These are phyloP conservation scores for Inga oerstediana DNA, from an alignment of 306 rosid genomes.

Conservation along the genomic window DNA sequence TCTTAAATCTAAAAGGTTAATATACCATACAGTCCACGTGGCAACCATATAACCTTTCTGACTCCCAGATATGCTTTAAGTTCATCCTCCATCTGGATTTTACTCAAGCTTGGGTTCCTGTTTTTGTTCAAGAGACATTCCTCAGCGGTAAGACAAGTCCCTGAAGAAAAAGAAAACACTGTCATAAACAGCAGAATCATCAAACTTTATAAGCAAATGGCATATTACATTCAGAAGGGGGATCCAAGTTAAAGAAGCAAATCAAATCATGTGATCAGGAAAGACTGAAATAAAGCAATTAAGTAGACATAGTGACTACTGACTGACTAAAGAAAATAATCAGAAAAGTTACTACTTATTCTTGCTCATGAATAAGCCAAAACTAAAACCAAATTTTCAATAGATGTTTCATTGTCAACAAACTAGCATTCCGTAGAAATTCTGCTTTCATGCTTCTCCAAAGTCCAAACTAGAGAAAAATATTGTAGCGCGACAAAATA, in stretches of 20 bases:
- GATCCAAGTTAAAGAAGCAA: constrained; percentile 7
- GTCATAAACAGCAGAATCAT: constrained; percentile 25
- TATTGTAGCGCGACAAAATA: not conserved
- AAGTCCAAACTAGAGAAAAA: not conserved
- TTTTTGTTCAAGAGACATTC: constrained; percentile 93
- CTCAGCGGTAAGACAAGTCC: constrained; percentile 95
- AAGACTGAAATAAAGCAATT: not conserved
- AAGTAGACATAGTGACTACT: not conserved
- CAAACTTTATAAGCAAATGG: constrained; percentile 14
- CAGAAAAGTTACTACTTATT: constrained; percentile 9
- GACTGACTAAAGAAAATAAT: constrained; percentile 21
- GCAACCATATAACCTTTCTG: constrained; percentile 85
- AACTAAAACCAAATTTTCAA: constrained; percentile 16
- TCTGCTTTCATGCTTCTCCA: constrained; percentile 2
- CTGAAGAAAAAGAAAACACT: constrained; percentile 44
- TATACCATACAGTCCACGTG: constrained; percentile 84
- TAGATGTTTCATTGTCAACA: constrained; percentile 3
- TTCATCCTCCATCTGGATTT: constrained; percentile 75
- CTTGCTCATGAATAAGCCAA: constrained; percentile 6
- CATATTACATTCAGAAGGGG: not conserved
- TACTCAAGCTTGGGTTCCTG: constrained; percentile 79
- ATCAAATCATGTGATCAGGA: constrained; percentile 2
- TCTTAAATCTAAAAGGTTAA: constrained; percentile 8
- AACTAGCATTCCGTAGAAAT: not conserved
- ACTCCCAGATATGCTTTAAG: constrained; percentile 86